A percentile compares a stretch with the other conserved stretches of the same genome.
These are phyloP conservation scores for Manihot esculenta DNA, from an alignment of 441 rosid genomes.

Conservation along the genomic window DNA sequence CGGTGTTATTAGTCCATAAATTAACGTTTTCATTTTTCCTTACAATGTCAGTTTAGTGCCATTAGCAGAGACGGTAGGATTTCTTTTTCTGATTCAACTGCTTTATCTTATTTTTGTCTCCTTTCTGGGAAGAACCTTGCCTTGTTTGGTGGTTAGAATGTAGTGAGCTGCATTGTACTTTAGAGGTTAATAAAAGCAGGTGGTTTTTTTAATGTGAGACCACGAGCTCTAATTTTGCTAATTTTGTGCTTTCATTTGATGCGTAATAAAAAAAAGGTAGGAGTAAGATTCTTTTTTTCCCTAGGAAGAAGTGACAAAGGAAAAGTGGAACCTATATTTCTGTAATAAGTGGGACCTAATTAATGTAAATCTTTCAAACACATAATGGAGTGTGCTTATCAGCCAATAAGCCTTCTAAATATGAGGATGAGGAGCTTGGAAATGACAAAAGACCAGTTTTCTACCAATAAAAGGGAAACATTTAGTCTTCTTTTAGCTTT, in stretches of 20 bases:
- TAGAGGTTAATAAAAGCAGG: not conserved
- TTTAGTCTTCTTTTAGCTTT: not conserved
- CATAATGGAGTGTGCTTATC: not conserved
- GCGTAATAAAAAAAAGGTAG: not conserved
- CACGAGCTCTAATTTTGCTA: not conserved
- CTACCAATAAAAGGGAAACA: not conserved
- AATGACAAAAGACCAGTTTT: not conserved
- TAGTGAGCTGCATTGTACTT: not conserved
- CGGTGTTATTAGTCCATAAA: not conserved
- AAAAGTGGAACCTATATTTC: not conserved
- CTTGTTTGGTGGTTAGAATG: not conserved
- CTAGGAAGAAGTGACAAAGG: not conserved
- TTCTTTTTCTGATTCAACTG: not conserved
- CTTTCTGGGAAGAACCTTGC: not conserved
- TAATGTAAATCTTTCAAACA: not conserved
- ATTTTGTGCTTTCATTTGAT: slow-evolving; percentile 2
- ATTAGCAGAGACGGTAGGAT: not conserved
- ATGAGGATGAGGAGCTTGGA: not conserved
- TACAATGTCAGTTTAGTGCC: not conserved
- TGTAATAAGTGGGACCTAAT: not conserved
- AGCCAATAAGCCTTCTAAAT: not conserved
- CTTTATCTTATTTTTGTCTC: not conserved
- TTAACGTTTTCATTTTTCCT: not conserved
- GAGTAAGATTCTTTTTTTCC: not conserved
- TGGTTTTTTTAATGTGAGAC: not conserved